Evolutionary conservation across 1,139 yeast species (phyloP).

Genomic region (Taiozyma sp.): DNA sequence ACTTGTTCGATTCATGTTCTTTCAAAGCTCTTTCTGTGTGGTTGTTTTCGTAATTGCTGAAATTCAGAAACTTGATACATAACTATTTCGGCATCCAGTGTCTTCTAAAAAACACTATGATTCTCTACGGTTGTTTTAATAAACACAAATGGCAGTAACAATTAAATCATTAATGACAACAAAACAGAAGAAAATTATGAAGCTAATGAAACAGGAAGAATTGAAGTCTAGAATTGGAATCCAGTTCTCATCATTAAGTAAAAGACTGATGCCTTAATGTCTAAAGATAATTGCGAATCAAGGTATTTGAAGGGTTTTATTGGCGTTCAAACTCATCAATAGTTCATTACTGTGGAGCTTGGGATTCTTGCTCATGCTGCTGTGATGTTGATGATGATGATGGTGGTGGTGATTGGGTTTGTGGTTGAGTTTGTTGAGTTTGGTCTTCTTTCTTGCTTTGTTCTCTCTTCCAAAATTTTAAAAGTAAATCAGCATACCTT

Average conservation of each 20-base stretch:
- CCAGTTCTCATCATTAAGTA: not conserved
- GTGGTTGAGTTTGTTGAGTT: not conserved
- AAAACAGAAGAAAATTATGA: not conserved
- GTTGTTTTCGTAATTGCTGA: not conserved
- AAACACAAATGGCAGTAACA: not conserved
- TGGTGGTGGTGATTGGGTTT: slow-evolving; percentile 1
- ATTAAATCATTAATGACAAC: not conserved
- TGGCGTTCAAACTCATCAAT: not conserved
- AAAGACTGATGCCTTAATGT: not conserved
- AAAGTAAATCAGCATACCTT: slow-evolving; percentile 79
- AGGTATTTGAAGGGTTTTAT: not conserved
- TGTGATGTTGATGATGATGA: not conserved
- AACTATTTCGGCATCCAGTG: too few species aligned
- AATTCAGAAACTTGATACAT: not conserved
- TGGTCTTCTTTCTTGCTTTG: slow-evolving; percentile 17
- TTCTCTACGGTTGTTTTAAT: not conserved
- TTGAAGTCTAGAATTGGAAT: not conserved
- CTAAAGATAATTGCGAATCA: not conserved
- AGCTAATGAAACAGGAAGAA: not conserved
- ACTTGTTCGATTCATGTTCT: too few species aligned
- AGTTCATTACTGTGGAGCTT: slow-evolving; percentile 61
- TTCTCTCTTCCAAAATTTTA: slow-evolving; percentile 80
- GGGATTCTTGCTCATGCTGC: slow-evolving; percentile 69
- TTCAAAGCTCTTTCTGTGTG: not conserved
- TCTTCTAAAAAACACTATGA: too few species aligned